Percentiles rank a stretch among this genome's conserved stretches.
These are phyloP conservation scores for Vaccinium vitisidaea DNA, from an alignment of 148 eudicot species.

Conservation along the genomic window DNA sequence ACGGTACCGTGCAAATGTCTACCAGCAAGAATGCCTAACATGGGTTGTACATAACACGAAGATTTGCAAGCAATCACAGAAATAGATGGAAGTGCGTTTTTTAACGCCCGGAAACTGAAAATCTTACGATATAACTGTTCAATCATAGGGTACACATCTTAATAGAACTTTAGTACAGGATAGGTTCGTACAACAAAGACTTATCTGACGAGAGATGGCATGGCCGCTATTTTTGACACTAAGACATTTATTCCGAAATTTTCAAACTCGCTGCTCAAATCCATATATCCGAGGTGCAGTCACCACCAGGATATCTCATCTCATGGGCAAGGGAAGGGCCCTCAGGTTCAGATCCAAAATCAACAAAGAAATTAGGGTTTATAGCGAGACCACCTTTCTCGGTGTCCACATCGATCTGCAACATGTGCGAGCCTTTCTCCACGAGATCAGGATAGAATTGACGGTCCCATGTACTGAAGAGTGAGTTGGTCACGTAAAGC, in stretches of 20 bases:
- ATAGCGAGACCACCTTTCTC: constrained; percentile 86
- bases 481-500: constrained; percentile 87
- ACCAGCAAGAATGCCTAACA: not conserved
- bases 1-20: not conserved
- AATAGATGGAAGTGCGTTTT: not conserved
- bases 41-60: not conserved
- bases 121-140: not conserved
- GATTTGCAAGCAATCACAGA: not conserved
- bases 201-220: not conserved
- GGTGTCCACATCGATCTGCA: constrained; percentile 82
- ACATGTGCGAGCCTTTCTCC: constrained; percentile 86
- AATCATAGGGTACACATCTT: not conserved
- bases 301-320: constrained; percentile 99
- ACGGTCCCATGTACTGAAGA: constrained; percentile 88
- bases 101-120: not conserved
- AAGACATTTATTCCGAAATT: constrained; percentile 2
- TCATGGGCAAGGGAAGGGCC: constrained; percentile 96
- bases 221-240: not conserved
- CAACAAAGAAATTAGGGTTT: constrained; percentile 83
- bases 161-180: not conserved
- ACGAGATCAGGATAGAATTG: constrained; percentile 90
- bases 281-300: constrained; percentile 99
- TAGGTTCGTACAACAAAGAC: not conserved
- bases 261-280: constrained; percentile 26
- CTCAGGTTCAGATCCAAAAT: constrained; percentile 86